Conservation (phyloP, 176 grass and related monocot genomes). For the Oryza coarctata region DNA sequence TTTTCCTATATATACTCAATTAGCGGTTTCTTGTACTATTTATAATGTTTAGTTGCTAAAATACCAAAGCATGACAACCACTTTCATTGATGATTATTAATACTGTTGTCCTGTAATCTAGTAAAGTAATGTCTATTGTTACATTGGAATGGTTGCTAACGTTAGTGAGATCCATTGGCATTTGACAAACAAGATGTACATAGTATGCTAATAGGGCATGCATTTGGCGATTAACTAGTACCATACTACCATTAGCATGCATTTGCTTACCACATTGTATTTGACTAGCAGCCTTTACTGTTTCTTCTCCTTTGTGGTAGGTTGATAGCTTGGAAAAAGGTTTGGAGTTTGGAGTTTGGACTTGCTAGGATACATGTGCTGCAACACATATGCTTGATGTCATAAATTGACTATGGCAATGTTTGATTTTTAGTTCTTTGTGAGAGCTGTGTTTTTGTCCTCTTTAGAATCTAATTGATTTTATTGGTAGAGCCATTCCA, state of each 20-base stretch:
- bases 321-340: not conserved
- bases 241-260: not conserved
- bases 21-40: not conserved
- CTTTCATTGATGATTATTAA: not conserved
- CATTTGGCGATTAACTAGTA: not conserved
- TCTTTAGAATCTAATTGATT: not conserved
- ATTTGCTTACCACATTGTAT: not conserved
- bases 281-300: not conserved
- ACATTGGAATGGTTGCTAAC: conserved; percentile 4
- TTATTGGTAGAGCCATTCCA: not conserved
- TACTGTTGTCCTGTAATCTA: not conserved
- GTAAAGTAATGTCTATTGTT: not conserved
- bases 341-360: not conserved
- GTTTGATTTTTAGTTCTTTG: not conserved
- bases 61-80: not conserved
- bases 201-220: not conserved
- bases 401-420: not conserved
- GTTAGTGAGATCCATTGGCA: not conserved
- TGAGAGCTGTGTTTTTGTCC: not conserved
- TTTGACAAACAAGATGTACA: not conserved
- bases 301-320: not conserved
- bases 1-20: no score
- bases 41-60: not conserved
- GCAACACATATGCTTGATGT: not conserved
- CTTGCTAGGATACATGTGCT: not conserved